Evolutionary conservation across 2,329 filamentous ascomycete genomes (phyloP).

Genomic region (Clonostachys solani): DNA sequence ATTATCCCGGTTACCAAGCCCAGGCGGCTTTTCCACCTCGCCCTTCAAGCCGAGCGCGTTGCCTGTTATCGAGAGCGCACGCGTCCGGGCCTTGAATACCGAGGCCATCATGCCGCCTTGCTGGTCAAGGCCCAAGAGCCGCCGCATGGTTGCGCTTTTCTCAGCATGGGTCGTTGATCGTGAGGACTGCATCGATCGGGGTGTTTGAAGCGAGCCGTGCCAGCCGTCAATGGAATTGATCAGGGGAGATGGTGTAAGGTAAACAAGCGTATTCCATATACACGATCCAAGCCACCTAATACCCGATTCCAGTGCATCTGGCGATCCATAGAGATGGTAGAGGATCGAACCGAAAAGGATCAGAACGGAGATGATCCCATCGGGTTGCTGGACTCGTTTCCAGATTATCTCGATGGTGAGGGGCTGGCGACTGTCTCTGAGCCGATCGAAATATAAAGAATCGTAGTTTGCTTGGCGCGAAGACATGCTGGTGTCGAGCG

Average conservation of each 20-base stretch:
- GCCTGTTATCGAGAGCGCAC: constrained; percentile 48
- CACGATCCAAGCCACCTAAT: constrained; percentile 28
- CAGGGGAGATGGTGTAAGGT: constrained; percentile 49
- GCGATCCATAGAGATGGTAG: constrained; percentile 26
- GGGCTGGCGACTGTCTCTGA: neutral
- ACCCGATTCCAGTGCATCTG: constrained; percentile 20
- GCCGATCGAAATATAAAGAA: neutral
- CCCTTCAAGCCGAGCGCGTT: constrained; percentile 31
- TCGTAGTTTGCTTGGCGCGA: neutral
- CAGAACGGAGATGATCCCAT: constrained; percentile 1
- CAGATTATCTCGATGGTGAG: neutral
- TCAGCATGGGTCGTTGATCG: constrained; percentile 38
- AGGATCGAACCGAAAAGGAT: constrained; percentile 13
- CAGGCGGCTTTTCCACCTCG: constrained; percentile 47
- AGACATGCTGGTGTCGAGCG: neutral
- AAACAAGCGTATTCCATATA: constrained; percentile 58
- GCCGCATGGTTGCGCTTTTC: constrained; percentile 62
- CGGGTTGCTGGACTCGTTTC: neutral
- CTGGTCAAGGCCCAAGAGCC: constrained; percentile 56
- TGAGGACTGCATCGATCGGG: constrained; percentile 1
- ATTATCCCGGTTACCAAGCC: constrained; percentile 88
- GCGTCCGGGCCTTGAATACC: constrained; percentile 54
- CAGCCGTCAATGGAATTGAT: constrained; percentile 53
- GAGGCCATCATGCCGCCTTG: constrained; percentile 48
- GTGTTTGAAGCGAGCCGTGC: constrained; percentile 32